Base-by-base conservation (phyloP, 108 stramenopile species). In the Cyclotella choctawhatcheeana region DNA sequence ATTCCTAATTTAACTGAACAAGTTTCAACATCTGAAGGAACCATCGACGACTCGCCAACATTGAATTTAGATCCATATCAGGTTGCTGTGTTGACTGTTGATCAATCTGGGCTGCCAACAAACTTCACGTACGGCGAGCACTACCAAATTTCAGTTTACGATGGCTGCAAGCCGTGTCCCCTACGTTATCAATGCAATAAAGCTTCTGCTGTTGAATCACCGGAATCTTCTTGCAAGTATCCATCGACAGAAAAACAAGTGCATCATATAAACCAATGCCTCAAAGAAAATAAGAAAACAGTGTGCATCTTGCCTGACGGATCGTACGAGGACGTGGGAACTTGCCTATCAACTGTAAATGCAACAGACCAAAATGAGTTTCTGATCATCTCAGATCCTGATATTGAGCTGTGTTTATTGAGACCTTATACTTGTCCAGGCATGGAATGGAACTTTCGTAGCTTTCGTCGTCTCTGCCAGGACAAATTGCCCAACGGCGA, bases 161-260 rank as follows among this genome's bases (percentile, higher is more conserved):
- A 86, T 45, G 92, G 89, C 66, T 96, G 95, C 58, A 90, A 82
- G 64, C 95, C 95, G 35, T 96, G 95, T 50, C 90, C 93, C 2
- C 68, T 85, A 7, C 88, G 87, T 26, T 93, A 92, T 69, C 43
- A 74, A 17, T 96, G 94, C 70, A 54, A 81, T 20, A 62, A 65
- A 47, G 32, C 47, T 18, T 56, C 33, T 3, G 70, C 59, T 0
- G 75, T 26, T 16, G 25, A 10, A 25, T 8, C 17, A 16, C 31
- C 45, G n/a, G 12, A 22, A 60, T 10, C 53, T 3, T 44, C 66
- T n/a, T 78, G 77, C 58, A 26, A 26, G 44, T 52, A 58, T 64
- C 84, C 84, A 47, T 20, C 76, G 5, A 29, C n/a, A 43, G 31
- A 47, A 17, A 58, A 34, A 33, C 84, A 81, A 64, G 7, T 30